These are phyloP conservation scores for Phaffia rhodozyma DNA, from an alignment of 1,284 basidiomycete species.

Conservation along the genomic window DNA sequence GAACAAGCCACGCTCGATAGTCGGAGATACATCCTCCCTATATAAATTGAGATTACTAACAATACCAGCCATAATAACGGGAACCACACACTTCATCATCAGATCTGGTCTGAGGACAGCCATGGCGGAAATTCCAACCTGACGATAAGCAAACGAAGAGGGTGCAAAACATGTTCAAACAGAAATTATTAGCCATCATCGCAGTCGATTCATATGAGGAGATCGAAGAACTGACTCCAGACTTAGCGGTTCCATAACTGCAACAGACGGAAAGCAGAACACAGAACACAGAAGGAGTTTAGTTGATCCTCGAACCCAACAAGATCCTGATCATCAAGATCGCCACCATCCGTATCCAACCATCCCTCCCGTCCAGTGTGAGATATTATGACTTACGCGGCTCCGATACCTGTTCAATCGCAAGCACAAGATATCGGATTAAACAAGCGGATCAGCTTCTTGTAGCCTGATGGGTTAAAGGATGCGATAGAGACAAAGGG, in stretches of 20 bases:
- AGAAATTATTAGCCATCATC: not conserved
- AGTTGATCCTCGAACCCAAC: not conserved
- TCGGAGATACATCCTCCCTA: too few relatives aligned
- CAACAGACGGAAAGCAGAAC: slow-evolving; percentile 17
- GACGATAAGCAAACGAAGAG: not conserved
- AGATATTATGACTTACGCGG: slow-evolving; percentile 25
- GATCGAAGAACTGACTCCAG: slow-evolving; percentile 46
- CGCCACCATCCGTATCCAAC: not conserved
- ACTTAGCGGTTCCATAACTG: slow-evolving; percentile 85
- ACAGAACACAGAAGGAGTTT: slow-evolving; percentile 1
- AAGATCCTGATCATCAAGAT: not conserved
- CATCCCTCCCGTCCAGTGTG: not conserved
- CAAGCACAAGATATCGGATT: not conserved
- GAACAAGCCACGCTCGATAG: too few relatives aligned
- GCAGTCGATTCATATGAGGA: not conserved
- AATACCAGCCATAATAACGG: slow-evolving; percentile 99
- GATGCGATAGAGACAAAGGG: not conserved
- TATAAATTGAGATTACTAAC: slow-evolving; percentile 44
- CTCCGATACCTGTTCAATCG: slow-evolving; percentile 29
- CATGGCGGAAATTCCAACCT: slow-evolving; percentile 91
- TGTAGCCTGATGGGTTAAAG: too few relatives aligned
- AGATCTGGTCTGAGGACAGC: slow-evolving; percentile 87
- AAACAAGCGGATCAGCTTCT: too few relatives aligned
- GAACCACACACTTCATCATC: slow-evolving; percentile 91
- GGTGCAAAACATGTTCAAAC: too few relatives aligned